Percentiles rank a stretch among this genome's conserved stretches.
Conservation (phyloP, 2,329 filamentous ascomycete genomes). For the Periconia sp. region DNA sequence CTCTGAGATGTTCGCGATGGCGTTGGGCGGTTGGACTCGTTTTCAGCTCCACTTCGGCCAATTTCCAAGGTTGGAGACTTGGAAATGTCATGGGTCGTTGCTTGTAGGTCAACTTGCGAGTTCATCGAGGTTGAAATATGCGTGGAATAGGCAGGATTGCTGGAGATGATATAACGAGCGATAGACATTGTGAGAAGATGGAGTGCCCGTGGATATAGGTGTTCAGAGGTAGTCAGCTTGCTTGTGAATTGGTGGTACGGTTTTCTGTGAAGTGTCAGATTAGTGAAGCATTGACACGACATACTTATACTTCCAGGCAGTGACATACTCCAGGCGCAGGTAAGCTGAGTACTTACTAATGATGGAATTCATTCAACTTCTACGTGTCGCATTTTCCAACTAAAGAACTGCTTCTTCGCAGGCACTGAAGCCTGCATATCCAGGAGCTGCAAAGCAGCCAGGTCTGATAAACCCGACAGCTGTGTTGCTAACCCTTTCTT, state of each 20-base stretch:
- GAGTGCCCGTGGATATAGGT: background rate
- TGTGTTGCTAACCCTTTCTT: too few species aligned
- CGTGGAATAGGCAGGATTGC: background rate
- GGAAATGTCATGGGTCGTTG: background rate
- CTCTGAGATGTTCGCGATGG: background rate
- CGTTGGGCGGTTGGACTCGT: background rate
- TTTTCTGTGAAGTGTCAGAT: background rate
- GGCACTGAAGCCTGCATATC: too few species aligned
- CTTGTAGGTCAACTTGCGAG: conserved; percentile 1
- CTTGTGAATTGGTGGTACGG: background rate
- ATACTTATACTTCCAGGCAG: too few species aligned
- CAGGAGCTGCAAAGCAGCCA: too few species aligned
- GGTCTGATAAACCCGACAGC: too few species aligned
- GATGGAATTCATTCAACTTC: too few species aligned
- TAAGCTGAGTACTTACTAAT: too few species aligned
- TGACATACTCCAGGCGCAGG: too few species aligned
- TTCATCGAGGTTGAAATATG: conserved; percentile 1
- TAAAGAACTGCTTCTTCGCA: too few species aligned
- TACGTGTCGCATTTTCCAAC: too few species aligned
- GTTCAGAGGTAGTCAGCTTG: background rate
- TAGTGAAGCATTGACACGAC: too few species aligned
- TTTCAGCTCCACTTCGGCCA: background rate
- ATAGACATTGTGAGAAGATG: background rate
- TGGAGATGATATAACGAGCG: conserved; percentile 1
- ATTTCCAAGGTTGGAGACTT: background rate